Evolutionary conservation across 129 eudicot species (phyloP).

Genomic region (Centrapalus pauciflorus): DNA sequence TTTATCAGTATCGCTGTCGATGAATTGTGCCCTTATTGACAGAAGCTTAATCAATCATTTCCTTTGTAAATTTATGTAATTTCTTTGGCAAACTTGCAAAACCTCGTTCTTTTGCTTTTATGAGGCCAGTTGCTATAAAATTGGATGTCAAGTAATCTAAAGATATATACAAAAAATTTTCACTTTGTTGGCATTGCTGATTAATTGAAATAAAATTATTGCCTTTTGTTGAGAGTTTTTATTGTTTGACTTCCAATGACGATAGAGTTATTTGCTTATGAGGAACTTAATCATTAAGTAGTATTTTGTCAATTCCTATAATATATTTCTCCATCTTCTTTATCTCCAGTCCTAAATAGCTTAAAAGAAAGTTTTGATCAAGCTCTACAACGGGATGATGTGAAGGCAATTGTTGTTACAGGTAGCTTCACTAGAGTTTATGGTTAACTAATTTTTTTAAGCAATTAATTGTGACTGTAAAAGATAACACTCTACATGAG

Average conservation of each 20-base stretch:
- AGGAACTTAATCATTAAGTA: too few relatives aligned
- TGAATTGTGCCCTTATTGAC: background rate
- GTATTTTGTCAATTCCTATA: background rate
- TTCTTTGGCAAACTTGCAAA: too few relatives aligned
- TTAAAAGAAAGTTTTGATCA: constrained; percentile 58
- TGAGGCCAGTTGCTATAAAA: background rate
- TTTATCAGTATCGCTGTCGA: background rate
- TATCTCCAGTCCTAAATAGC: constrained; percentile 69
- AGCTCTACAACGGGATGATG: constrained; percentile 83
- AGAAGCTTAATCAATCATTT: background rate
- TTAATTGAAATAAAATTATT: background rate
- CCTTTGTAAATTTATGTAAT: too few relatives aligned
- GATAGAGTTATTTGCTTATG: too few relatives aligned
- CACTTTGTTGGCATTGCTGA: background rate
- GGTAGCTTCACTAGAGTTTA: constrained; percentile 34
- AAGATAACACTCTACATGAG: background rate
- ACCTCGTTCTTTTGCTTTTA: too few relatives aligned
- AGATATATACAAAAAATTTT: background rate
- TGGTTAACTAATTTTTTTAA: constrained; percentile 6
- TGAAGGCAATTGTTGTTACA: constrained; percentile 93
- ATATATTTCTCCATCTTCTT: background rate
- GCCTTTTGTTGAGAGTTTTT: too few relatives aligned
- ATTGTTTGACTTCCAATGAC: background rate
- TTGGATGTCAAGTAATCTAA: background rate
- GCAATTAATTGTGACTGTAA: background rate